phyloP scores from a whole-genome alignment of 805 yeast species.

The Yarrowia divulgata region DNA sequence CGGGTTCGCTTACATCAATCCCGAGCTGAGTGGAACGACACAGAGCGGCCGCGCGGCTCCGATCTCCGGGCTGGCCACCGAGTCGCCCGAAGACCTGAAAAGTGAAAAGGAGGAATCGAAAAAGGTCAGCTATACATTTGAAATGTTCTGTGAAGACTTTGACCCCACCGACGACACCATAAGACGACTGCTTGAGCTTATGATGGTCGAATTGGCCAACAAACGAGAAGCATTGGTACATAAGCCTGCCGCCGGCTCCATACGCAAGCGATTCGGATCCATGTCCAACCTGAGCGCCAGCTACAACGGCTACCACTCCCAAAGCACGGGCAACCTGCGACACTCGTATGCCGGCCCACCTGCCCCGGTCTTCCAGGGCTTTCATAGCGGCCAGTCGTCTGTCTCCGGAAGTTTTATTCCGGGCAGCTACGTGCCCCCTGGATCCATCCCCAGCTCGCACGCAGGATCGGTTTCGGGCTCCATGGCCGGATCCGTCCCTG shows the following conservation, averaged over 20 bases:
- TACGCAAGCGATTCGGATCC: slow-evolving; percentile 36
- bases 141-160: slow-evolving; percentile 37
- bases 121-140: slow-evolving; percentile 33
- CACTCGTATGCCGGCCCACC: slow-evolving; percentile 19
- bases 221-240: slow-evolving; percentile 30
- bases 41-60: slow-evolving; percentile 10
- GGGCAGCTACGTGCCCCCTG: slow-evolving; percentile 32
- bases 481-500: slow-evolving; percentile 24
- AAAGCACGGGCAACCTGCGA: slow-evolving; percentile 24
- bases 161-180: slow-evolving; percentile 37
- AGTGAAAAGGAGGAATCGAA: slow-evolving; percentile 18
- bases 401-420: slow-evolving; percentile 18
- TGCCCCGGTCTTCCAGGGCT: slow-evolving; percentile 28
- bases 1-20: slow-evolving; percentile 38
- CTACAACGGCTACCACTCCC: slow-evolving; percentile 33
- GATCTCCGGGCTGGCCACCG: slow-evolving; percentile 34
- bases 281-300: slow-evolving; percentile 36
- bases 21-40: slow-evolving; percentile 31
- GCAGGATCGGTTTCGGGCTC: slow-evolving; percentile 27
- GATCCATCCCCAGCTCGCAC: slow-evolving; percentile 27
- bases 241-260: slow-evolving; percentile 32
- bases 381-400: slow-evolving; percentile 27
- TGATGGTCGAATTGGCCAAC: slow-evolving; percentile 39
- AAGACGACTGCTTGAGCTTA: slow-evolving; percentile 32
- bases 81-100: slow-evolving; percentile 32